Conservation (phyloP, 371 early-diverging fungal species). For the Mortierella sp. region DNA sequence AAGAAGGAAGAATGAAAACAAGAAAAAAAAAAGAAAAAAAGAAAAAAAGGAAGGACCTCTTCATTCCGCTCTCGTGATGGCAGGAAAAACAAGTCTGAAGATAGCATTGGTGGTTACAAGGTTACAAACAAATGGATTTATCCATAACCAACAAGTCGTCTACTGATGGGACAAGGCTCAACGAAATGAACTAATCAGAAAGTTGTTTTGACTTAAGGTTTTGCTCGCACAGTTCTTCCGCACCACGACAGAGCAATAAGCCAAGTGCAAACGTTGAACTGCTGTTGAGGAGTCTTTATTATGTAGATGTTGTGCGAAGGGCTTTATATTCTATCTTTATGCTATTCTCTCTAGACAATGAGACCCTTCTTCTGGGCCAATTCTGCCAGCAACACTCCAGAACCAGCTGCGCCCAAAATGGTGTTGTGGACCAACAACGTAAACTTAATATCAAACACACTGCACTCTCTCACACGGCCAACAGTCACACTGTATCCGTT, state of each 20-base stretch:
- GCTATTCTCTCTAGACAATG: conserved; percentile 11
- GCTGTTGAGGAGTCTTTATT: too few species aligned
- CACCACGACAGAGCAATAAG: too few species aligned
- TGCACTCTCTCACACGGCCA: conserved; percentile 88
- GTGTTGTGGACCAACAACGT: conserved; percentile 95
- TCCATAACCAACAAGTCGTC: not conserved
- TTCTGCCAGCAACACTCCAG: conserved; percentile 96
- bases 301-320: too few species aligned
- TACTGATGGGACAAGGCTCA: not conserved
- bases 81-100: too few species aligned
- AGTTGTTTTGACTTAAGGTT: too few species aligned
- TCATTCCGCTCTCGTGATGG: too few species aligned
- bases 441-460: conserved; percentile 91
- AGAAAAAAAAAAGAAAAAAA: not conserved
- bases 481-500: conserved; percentile 92
- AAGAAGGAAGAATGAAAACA: not conserved
- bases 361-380: conserved; percentile 86
- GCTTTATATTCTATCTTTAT: too few species aligned
- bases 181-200: not conserved
- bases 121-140: not conserved
- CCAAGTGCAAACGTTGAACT: too few species aligned
- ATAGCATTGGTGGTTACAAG: not conserved
- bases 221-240: too few species aligned
- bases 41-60: too few species aligned
- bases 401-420: conserved; percentile 96